Evolutionary conservation across 2,329 filamentous ascomycete genomes (phyloP).

Genomic region (Sporothrix phasma): DNA sequence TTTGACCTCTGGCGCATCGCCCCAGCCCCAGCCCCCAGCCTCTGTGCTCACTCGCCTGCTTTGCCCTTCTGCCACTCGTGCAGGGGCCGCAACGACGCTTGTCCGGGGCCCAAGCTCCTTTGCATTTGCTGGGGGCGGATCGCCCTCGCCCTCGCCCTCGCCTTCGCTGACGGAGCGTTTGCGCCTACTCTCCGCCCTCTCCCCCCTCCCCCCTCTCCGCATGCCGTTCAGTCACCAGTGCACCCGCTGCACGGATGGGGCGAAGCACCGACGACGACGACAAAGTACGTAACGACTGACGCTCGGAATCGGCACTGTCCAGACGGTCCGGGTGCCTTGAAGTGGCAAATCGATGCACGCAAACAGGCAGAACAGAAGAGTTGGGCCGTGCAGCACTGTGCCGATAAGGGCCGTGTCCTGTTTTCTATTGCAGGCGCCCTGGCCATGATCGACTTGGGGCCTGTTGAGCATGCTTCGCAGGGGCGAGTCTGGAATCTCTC

Average conservation of each 20-base stretch:
- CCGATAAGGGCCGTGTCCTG: constrained; percentile 2
- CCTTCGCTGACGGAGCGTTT: background rate
- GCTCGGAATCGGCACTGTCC: constrained; percentile 1
- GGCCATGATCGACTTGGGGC: background rate
- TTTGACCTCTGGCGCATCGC: too few species aligned
- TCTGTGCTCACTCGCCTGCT: background rate
- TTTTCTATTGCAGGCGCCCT: background rate
- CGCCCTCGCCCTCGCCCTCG: too few species aligned
- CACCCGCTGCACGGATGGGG: constrained; percentile 2
- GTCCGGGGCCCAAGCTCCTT: background rate
- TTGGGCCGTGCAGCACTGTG: constrained; percentile 6
- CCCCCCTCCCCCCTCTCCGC: background rate
- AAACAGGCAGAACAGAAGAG: background rate
- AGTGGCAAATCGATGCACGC: background rate
- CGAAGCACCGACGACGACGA: too few species aligned
- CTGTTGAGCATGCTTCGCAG: background rate
- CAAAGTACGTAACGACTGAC: background rate
- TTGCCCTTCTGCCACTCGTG: background rate
- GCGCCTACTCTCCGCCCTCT: background rate
- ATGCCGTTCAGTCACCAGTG: background rate
- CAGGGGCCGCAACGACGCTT: constrained; percentile 5
- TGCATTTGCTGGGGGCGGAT: too few species aligned
- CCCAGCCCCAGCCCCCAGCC: too few species aligned
- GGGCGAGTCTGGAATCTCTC: background rate
- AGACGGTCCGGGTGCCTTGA: background rate